Evolutionary conservation across 345 rosid species (phyloP), one percentile per base, ranked within the genome.

Genomic region (Euphorbia tirucalli): DNA sequence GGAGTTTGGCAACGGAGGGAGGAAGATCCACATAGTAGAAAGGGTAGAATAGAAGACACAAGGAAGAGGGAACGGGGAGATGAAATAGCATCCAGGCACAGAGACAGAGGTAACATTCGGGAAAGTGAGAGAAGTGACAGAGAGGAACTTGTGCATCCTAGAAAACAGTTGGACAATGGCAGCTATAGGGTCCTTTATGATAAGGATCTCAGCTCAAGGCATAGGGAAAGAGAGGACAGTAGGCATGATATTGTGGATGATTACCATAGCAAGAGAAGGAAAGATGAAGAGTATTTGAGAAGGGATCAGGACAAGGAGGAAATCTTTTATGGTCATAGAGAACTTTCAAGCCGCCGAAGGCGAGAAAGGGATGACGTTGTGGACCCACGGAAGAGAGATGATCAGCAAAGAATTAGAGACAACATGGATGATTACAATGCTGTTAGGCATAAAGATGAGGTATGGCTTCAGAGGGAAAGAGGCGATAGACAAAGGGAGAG

Each of bases 151-250:
- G 75, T 75, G 65, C 79, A 75, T 69, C 79, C 80, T 15, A 87
- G 93, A 80, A 95, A 91, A 77, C 94, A 85, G 73, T 70, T 86
- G 79, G 96, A 87, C 62, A 92, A 89, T 76, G 92, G 91, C 56
- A 80, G 72, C 75, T 78, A 85, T 57, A 85, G 87, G 83, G 84
- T 46, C 80, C 84, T 67, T 69, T 70, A 83, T 74, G 91, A 87
- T 32, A 86, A 90, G 79, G 92, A 87, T 77, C 75, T 80, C 56
- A 74, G 78, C 56, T 66, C 86, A 19, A 61, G 85, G 66, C 86
- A 73, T 44, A 86, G 87, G 82, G 95, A 85, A 75, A 87, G 86
- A 79, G 90, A 85, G 44, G 92, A 87, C 64, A 79, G 57, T 79
- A 84, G 81, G 77, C 75, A 82, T 79, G 95, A 88, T 59, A 65